phyloP scores from a whole-genome alignment of 2,329 filamentous ascomycete genomes.

The Diaporthe capsici region DNA sequence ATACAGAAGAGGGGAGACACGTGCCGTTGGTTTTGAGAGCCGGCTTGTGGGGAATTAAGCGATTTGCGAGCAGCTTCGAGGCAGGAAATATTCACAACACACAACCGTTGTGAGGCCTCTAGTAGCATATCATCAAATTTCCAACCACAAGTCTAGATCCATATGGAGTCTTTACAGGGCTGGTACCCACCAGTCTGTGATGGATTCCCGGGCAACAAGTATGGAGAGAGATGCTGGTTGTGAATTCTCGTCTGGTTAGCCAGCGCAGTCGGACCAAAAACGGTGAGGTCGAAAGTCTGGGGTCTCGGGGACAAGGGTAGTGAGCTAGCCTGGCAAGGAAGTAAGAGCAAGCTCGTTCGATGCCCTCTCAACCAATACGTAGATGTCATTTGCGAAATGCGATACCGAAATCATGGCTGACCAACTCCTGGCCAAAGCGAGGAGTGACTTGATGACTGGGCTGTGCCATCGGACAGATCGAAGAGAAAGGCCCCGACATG shows the following conservation, averaged over 20 bases:
- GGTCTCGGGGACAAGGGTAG: not conserved
- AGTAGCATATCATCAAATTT: not conserved
- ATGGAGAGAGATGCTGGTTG: not conserved
- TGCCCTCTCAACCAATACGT: not conserved
- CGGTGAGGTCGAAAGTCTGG: not conserved
- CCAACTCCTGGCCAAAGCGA: not conserved
- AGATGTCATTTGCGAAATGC: not conserved
- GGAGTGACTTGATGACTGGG: not conserved
- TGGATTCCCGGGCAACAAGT: not conserved
- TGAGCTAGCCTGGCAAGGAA: not conserved
- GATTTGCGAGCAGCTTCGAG: not conserved
- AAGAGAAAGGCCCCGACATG: constrained; percentile 1
- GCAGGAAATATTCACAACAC: not conserved
- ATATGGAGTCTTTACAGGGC: not conserved
- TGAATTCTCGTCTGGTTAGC: not conserved
- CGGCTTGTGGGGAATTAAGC: not conserved
- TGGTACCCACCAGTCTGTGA: not conserved
- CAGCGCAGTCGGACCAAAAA: not conserved
- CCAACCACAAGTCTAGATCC: not conserved
- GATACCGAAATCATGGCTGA: not conserved
- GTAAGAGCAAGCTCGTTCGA: not conserved
- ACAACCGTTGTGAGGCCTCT: not conserved
- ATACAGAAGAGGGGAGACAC: not conserved
- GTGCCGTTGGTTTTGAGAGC: not conserved
- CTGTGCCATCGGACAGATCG: constrained; percentile 9